These are phyloP conservation scores for Fusarium nelsonii DNA, from an alignment of 2,329 filamentous ascomycete species.

Conservation along the genomic window DNA sequence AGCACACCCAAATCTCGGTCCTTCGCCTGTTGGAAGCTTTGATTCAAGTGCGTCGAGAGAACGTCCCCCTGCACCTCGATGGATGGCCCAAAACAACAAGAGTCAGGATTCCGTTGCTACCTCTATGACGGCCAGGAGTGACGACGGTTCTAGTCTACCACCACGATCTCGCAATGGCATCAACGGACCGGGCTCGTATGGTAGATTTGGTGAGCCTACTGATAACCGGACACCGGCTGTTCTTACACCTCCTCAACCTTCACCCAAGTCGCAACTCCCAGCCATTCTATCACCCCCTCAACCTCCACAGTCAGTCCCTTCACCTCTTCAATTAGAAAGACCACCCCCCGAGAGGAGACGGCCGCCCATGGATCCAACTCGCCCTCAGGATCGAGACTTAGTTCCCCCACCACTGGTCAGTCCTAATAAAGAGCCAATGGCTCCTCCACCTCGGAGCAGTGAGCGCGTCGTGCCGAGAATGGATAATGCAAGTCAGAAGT, in stretches of 20 bases:
- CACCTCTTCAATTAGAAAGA: constrained; percentile 53
- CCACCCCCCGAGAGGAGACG: constrained; percentile 72
- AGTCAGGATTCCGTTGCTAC: constrained; percentile 69
- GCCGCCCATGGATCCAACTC: constrained; percentile 73
- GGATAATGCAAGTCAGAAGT: constrained; percentile 53
- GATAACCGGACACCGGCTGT: constrained; percentile 36
- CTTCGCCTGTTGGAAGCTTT: constrained; percentile 65
- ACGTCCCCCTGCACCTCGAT: constrained; percentile 59
- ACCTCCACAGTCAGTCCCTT: constrained; percentile 45
- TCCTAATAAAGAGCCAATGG: constrained; percentile 60
- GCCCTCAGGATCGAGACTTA: constrained; percentile 66
- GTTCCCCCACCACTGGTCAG: constrained; percentile 71
- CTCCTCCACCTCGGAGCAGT: constrained; percentile 65
- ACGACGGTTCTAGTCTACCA: constrained; percentile 64
- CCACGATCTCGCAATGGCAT: constrained; percentile 67
- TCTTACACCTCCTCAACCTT: constrained; percentile 43
- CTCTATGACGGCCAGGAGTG: constrained; percentile 61
- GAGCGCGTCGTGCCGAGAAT: constrained; percentile 63
- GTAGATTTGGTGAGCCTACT: constrained; percentile 55
- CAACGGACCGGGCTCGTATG: constrained; percentile 55
- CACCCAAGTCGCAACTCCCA: constrained; percentile 43
- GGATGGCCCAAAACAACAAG: constrained; percentile 64
- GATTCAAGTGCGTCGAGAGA: constrained; percentile 60
- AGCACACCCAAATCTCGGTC: constrained; percentile 55
- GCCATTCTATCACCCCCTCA: constrained; percentile 40